A percentile compares a stretch with the other conserved stretches of the same genome.
Evolutionary conservation across 805 yeast species (phyloP).

Genomic region (Candida tallmaniae): DNA sequence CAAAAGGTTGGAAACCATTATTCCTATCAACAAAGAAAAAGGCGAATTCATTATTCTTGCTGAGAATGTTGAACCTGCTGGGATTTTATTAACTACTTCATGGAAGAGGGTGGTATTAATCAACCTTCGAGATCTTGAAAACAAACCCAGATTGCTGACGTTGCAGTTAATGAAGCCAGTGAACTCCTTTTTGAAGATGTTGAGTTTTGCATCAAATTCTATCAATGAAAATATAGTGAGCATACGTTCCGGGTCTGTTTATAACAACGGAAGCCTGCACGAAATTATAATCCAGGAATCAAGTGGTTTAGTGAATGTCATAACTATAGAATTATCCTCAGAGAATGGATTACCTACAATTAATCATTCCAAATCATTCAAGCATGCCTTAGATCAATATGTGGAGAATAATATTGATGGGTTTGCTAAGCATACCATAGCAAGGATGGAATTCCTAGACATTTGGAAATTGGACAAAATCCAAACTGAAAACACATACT

Average conservation of each 20-base stretch:
- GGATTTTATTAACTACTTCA: slow-evolving; percentile 67
- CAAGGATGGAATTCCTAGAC: slow-evolving; percentile 56
- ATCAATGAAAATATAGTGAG: slow-evolving; percentile 51
- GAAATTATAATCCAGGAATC: slow-evolving; percentile 43
- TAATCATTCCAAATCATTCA: slow-evolving; percentile 22
- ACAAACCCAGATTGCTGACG: slow-evolving; percentile 48
- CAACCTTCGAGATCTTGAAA: slow-evolving; percentile 61
- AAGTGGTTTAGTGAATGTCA: slow-evolving; percentile 34
- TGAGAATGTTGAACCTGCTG: slow-evolving; percentile 67
- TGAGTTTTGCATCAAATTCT: slow-evolving; percentile 4
- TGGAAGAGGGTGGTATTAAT: slow-evolving; percentile 61
- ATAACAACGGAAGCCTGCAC: slow-evolving; percentile 46
- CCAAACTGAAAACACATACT: slow-evolving; percentile 26
- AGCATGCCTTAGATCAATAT: slow-evolving; percentile 27
- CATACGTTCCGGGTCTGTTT: slow-evolving; percentile 48
- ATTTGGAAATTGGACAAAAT: slow-evolving; percentile 42
- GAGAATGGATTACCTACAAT: slow-evolving; percentile 24
- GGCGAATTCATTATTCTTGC: slow-evolving; percentile 57
- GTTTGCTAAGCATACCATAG: slow-evolving; percentile 43
- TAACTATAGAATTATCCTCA: slow-evolving; percentile 24
- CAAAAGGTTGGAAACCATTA: slow-evolving; percentile 38
- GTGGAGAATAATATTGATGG: slow-evolving; percentile 33
- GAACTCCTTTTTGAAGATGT: slow-evolving; percentile 10
- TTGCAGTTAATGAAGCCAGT: slow-evolving; percentile 25
- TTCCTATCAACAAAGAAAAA: slow-evolving; percentile 26